Percentiles rank a stretch among this genome's conserved stretches.
Evolutionary conservation across 202 grass and related monocot genomes (phyloP).

Genomic region (Brachypodium distachyon): DNA sequence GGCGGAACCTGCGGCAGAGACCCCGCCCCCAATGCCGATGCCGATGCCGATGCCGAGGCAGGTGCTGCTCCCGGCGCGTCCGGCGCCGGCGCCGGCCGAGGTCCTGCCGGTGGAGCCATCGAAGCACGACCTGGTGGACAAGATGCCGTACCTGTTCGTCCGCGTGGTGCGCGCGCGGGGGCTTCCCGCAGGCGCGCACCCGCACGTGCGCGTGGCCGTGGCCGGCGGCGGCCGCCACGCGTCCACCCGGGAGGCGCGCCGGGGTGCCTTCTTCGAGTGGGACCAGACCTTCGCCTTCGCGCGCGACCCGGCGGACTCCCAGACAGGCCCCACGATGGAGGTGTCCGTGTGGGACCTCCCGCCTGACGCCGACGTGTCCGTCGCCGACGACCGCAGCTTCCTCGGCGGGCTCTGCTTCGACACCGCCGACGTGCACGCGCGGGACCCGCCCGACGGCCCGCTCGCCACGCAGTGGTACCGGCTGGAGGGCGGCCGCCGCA

Average conservation of each 20-base stretch:
- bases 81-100: conserved; percentile 6
- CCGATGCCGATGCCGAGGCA: conserved; percentile 26
- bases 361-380: conserved; percentile 37
- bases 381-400: conserved; percentile 57
- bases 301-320: conserved; percentile 45
- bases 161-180: conserved; percentile 58
- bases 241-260: conserved; percentile 47
- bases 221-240: conserved; percentile 44
- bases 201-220: conserved; percentile 67
- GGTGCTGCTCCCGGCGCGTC: conserved; percentile 13
- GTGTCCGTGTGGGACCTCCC: conserved; percentile 86
- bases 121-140: conserved; percentile 89
- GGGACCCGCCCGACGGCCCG: conserved; percentile 66
- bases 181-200: conserved; percentile 48
- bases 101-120: conserved; percentile 47
- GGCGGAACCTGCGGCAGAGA: neutral
- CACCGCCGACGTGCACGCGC: conserved; percentile 56
- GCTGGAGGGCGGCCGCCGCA: conserved; percentile 52
- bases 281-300: conserved; percentile 82
- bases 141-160: conserved; percentile 89
- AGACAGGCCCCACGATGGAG: conserved; percentile 51
- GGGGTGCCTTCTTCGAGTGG: conserved; percentile 84
- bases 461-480: conserved; percentile 89
- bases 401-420: conserved; percentile 94
- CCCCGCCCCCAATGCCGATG: neutral